Conservation (phyloP, 768 basidiomycete genomes). For the Psilocybe azurescens region DNA sequence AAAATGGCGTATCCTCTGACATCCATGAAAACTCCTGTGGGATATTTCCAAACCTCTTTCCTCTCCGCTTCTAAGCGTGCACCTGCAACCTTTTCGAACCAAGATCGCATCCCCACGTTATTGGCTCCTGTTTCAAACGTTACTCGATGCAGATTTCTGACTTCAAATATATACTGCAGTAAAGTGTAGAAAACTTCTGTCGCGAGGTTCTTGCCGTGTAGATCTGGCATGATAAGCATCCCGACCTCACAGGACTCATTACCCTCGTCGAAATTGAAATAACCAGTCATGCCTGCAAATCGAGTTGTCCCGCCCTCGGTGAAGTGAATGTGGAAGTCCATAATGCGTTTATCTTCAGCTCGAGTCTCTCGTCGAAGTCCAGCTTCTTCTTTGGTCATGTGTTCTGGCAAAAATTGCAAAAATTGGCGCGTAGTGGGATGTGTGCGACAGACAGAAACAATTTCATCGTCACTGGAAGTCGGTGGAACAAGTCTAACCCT, state of each 20-base stretch:
- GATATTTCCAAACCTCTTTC: conserved; percentile 46
- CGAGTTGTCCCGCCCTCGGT: conserved; percentile 28
- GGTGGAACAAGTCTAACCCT: conserved; percentile 42
- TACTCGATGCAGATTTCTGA: conserved; percentile 44
- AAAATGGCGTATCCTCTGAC: conserved; percentile 48
- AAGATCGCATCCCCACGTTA: conserved; percentile 49
- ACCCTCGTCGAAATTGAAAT: conserved; percentile 42
- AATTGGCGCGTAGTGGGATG: conserved; percentile 44
- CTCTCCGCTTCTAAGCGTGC: conserved; percentile 42
- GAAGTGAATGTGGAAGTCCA: conserved; percentile 44
- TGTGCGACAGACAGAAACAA: conserved; percentile 37
- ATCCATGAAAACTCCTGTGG: conserved; percentile 40
- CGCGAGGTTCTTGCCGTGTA: conserved; percentile 42
- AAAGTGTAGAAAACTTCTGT: conserved; percentile 50
- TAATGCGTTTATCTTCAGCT: conserved; percentile 33
- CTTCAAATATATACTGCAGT: conserved; percentile 47
- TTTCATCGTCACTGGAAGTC: conserved; percentile 37
- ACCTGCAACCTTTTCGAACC: conserved; percentile 48
- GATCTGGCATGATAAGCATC: conserved; percentile 42
- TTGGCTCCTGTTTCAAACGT: conserved; percentile 46
- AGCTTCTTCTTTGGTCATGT: conserved; percentile 39
- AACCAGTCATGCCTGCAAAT: conserved; percentile 42
- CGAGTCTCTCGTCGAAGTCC: conserved; percentile 38
- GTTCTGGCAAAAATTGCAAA: conserved; percentile 43
- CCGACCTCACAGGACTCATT: conserved; percentile 46